These are phyloP conservation scores for Magnolia kwangsiensis DNA, from an alignment of 164 flowering plant species.

Conservation along the genomic window DNA sequence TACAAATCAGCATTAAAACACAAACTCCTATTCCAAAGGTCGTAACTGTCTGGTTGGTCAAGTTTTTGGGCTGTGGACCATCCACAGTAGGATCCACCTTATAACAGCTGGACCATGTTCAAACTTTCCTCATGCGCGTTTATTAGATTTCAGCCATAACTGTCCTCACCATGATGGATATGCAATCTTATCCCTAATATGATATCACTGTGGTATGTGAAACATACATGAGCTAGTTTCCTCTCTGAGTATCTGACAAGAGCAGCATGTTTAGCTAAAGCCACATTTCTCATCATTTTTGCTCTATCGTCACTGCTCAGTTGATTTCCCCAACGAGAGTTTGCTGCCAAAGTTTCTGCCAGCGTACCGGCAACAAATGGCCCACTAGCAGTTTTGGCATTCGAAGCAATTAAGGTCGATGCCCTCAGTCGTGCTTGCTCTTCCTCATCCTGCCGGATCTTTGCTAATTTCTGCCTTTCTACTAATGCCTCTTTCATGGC, in stretches of 20 bases:
- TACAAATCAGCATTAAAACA: background rate
- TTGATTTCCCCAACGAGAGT: slow-evolving; percentile 67
- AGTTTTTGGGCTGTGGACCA: background rate
- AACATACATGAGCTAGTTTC: slow-evolving; percentile 63
- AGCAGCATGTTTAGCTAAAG: slow-evolving; percentile 54
- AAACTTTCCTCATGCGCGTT: background rate
- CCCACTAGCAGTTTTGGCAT: slow-evolving; percentile 30
- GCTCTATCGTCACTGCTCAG: slow-evolving; percentile 50
- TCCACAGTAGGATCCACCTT: background rate
- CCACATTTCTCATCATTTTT: slow-evolving; percentile 59
- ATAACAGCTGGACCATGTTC: no score
- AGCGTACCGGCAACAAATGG: slow-evolving; percentile 87
- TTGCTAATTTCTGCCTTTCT: slow-evolving; percentile 50
- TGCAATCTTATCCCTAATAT: slow-evolving; percentile 1
- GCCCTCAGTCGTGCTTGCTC: slow-evolving; percentile 61
- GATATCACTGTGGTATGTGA: background rate
- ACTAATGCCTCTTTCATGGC: slow-evolving; percentile 39
- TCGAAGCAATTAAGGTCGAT: slow-evolving; percentile 28
- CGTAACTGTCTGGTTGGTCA: background rate
- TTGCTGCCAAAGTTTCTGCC: slow-evolving; percentile 77
- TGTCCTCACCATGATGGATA: background rate
- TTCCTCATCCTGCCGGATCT: slow-evolving; percentile 61
- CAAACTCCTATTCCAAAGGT: background rate
- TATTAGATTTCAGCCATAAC: background rate
- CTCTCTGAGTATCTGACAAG: slow-evolving; percentile 55